phyloP scores from a whole-genome alignment of 2,329 filamentous ascomycete species.

The Pseudogymnoascus sp. region DNA sequence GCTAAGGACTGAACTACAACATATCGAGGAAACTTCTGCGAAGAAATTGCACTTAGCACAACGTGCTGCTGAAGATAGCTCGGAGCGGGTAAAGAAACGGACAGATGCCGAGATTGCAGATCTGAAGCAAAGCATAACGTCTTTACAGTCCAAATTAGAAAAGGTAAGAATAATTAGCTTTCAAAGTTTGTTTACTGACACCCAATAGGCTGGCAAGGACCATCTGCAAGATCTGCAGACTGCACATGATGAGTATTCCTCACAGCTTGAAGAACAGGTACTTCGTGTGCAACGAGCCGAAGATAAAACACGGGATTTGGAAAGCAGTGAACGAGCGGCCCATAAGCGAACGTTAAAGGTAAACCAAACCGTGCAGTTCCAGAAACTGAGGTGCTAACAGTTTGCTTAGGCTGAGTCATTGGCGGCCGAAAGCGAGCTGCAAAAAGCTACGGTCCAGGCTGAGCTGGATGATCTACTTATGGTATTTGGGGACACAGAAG shows the following conservation, averaged over 20 bases:
- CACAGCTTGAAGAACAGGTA: slow-evolving; percentile 29
- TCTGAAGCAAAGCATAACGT: slow-evolving; percentile 50
- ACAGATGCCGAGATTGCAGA: slow-evolving; percentile 56
- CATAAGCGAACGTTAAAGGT: slow-evolving; percentile 28
- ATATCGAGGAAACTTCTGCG: slow-evolving; percentile 27
- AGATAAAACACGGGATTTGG: slow-evolving; percentile 38
- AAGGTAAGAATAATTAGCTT: slow-evolving; percentile 36
- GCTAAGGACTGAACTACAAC: slow-evolving; percentile 29
- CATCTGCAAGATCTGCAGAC: slow-evolving; percentile 52
- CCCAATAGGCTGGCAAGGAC: slow-evolving; percentile 47
- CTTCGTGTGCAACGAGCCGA: slow-evolving; percentile 24
- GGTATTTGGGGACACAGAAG: slow-evolving; percentile 72
- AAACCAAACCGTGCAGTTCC: slow-evolving; percentile 10
- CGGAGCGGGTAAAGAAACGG: slow-evolving; percentile 40
- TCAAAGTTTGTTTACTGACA: slow-evolving; percentile 16
- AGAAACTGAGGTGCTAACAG: slow-evolving; percentile 11
- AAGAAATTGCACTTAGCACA: slow-evolving; percentile 28
- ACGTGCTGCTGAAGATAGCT: slow-evolving; percentile 41
- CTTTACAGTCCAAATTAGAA: slow-evolving; percentile 54
- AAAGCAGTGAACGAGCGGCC: slow-evolving; percentile 21
- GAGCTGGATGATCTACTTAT: slow-evolving; percentile 76
- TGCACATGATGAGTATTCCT: slow-evolving; percentile 41
- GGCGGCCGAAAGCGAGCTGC: slow-evolving; percentile 46
- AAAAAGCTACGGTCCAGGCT: slow-evolving; percentile 55
- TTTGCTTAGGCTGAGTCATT: slow-evolving; percentile 10